These are phyloP conservation scores for Penicillium sp. DNA, from an alignment of 2,329 filamentous ascomycete species.

Conservation along the genomic window DNA sequence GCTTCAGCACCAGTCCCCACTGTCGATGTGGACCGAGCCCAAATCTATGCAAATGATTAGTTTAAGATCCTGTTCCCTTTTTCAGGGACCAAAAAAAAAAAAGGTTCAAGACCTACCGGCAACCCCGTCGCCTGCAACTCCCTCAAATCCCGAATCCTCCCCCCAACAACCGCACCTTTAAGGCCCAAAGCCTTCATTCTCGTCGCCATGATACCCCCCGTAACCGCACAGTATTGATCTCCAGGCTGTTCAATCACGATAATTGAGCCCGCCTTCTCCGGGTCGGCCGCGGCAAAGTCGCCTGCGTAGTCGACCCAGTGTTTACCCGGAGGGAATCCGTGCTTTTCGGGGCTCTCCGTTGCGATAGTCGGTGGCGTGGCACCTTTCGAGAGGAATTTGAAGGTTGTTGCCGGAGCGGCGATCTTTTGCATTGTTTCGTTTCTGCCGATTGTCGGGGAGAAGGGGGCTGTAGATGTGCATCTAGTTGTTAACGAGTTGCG, in stretches of 20 bases:
- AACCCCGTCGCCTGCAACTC: conserved; percentile 62
- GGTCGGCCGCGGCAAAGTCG: conserved; percentile 21
- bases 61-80: background rate
- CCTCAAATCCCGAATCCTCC: conserved; percentile 68
- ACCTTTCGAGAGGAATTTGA: conserved; percentile 63
- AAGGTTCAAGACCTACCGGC: conserved; percentile 52
- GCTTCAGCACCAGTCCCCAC: conserved; percentile 52
- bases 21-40: conserved; percentile 48
- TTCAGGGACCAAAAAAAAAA: background rate
- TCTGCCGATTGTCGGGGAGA: conserved; percentile 37
- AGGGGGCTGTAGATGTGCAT: conserved; percentile 33
- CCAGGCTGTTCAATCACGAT: conserved; percentile 69
- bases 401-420: conserved; percentile 49
- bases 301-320: conserved; percentile 70
- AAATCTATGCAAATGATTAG: conserved; percentile 41
- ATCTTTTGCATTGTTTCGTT: conserved; percentile 36
- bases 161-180: conserved; percentile 68
- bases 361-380: conserved; percentile 43
- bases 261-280: conserved; percentile 60
- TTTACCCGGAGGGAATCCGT: conserved; percentile 61
- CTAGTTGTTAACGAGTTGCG: background rate
- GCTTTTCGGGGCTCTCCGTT: conserved; percentile 24
- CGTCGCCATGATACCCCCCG: conserved; percentile 77
- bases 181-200: conserved; percentile 68
- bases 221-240: conserved; percentile 69